phyloP scores from a whole-genome alignment of 345 rosid species.

The Eucalyptus caleyi region DNA sequence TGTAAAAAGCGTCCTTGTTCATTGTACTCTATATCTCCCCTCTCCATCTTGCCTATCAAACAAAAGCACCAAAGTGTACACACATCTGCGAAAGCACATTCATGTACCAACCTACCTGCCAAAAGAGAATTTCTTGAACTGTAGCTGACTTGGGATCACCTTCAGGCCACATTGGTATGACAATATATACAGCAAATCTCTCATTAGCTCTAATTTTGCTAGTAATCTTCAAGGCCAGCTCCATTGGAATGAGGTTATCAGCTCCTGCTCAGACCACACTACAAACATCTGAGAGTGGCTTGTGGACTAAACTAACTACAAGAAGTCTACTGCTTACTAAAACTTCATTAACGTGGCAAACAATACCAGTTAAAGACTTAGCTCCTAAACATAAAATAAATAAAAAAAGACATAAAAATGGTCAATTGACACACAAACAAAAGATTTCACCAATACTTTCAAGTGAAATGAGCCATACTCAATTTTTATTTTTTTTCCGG shows the following conservation, averaged over 20 bases:
- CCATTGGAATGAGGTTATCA: constrained; percentile 95
- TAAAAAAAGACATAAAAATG: background rate
- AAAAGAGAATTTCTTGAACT: constrained; percentile 87
- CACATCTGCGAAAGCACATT: background rate
- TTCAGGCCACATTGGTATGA: constrained; percentile 98
- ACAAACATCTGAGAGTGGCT: background rate
- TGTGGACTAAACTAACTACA: background rate
- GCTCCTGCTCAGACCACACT: constrained; percentile 49
- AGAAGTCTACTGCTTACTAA: background rate
- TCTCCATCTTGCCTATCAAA: background rate
- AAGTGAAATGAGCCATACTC: background rate
- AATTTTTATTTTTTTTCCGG: no score
- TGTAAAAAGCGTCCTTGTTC: background rate
- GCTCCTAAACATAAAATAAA: background rate
- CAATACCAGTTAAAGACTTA: background rate
- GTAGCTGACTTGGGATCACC: constrained; percentile 79
- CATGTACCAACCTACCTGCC: constrained; percentile 59
- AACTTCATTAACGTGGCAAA: background rate
- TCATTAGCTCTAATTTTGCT: constrained; percentile 82
- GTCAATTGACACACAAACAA: background rate
- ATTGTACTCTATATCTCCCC: background rate
- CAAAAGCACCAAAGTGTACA: background rate
- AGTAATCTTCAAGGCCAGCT: constrained; percentile 85
- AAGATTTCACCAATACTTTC: background rate
- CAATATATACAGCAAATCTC: constrained; percentile 79